Percentiles rank a stretch among this genome's conserved stretches.
Evolutionary conservation across 495 filamentous ascomycete genomes (phyloP).

Genomic region (Evansstolkia leycettana): DNA sequence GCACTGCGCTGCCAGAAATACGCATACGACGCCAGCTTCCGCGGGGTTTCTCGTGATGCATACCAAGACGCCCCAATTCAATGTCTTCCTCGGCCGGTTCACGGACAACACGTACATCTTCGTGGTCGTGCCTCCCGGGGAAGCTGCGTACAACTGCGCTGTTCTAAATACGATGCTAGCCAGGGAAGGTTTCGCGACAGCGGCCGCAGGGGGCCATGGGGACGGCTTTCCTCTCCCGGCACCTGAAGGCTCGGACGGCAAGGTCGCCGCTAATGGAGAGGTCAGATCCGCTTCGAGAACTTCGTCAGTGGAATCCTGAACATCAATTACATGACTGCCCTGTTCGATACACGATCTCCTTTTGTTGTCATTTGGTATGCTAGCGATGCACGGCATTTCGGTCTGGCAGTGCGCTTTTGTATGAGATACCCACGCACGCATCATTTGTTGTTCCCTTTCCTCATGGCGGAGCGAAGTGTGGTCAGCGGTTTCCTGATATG

Average conservation of each 20-base stretch:
- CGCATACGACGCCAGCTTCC: conserved; percentile 36
- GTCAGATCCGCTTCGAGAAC: not conserved
- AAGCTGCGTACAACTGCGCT: conserved; percentile 77
- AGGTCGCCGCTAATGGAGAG: conserved; percentile 7
- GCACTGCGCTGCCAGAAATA: conserved; percentile 55
- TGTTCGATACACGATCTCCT: no score
- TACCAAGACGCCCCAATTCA: conserved; percentile 63
- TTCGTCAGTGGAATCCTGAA: not conserved
- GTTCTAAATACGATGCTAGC: conserved; percentile 82
- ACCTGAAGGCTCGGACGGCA: conserved; percentile 16
- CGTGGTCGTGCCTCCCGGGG: conserved; percentile 76
- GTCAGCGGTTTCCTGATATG: no score
- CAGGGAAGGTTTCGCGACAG: conserved; percentile 57
- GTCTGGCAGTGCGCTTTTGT: not conserved
- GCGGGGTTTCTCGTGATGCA: conserved; percentile 54
- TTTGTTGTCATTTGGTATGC: conserved; percentile 5
- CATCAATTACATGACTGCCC: no score
- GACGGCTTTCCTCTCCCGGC: conserved; percentile 34
- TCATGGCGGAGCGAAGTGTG: no score
- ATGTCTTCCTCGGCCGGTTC: conserved; percentile 82
- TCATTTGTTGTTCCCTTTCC: no score
- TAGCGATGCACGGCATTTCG: not conserved
- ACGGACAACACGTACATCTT: conserved; percentile 96
- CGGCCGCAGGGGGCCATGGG: conserved; percentile 22
- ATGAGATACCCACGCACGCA: not conserved